Conservation (phyloP, 73 alveolate genomes). For the Symbiodinium natans region DNA sequence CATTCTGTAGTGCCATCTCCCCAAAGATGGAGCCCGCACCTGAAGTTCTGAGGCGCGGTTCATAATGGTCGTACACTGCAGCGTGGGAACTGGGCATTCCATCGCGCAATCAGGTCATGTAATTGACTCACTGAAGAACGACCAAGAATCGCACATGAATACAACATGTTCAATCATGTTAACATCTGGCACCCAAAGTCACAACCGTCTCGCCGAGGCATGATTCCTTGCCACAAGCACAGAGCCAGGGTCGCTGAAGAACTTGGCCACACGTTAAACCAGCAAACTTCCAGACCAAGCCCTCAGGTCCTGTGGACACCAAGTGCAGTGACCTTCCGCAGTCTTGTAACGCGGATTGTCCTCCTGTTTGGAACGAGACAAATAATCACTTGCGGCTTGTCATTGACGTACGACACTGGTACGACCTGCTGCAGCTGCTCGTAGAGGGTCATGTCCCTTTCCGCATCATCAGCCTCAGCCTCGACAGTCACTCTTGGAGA, state of each 20-base stretch:
- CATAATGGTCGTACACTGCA: background rate
- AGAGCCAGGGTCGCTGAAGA: too few relatives aligned
- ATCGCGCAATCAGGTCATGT: background rate
- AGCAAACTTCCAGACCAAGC: too few relatives aligned
- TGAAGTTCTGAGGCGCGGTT: too few relatives aligned
- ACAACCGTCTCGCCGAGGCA: slow-evolving; percentile 46
- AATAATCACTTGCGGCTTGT: too few relatives aligned
- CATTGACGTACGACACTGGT: too few relatives aligned
- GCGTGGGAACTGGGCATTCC: background rate
- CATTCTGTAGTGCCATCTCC: slow-evolving; percentile 65
- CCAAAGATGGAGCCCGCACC: slow-evolving; percentile 33
- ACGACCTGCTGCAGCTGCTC: slow-evolving; percentile 80
- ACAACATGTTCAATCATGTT: too few relatives aligned
- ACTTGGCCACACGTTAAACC: too few relatives aligned
- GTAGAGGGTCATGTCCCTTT: slow-evolving; percentile 54
- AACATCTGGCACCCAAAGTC: background rate
- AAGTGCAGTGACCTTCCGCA: slow-evolving; percentile 61
- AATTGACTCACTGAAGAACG: too few relatives aligned
- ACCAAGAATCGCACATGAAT: too few relatives aligned
- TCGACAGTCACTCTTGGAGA: background rate
- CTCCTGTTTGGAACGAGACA: too few relatives aligned
- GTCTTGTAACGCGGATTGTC: slow-evolving; percentile 84
- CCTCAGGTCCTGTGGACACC: slow-evolving; percentile 24
- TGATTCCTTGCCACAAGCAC: background rate
- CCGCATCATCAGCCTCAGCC: slow-evolving; percentile 67